Conservation (phyloP, 306 rosid genomes). For the Hylodesmum podocarpum region DNA sequence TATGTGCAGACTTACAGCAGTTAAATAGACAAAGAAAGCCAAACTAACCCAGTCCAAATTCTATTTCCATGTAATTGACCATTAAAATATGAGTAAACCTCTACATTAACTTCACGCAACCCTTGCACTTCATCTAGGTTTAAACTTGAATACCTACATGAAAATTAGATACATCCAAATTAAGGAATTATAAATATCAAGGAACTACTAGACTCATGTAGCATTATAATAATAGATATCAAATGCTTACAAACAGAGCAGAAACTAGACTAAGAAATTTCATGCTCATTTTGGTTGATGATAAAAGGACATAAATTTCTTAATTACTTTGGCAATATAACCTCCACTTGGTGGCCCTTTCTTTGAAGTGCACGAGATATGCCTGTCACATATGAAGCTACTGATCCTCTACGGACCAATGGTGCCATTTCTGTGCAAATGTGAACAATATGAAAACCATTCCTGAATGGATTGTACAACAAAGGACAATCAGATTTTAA, state of each 20-base stretch:
- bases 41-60: slow-evolving; percentile 85
- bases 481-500: slow-evolving; percentile 34
- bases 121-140: slow-evolving; percentile 74
- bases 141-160: slow-evolving; percentile 59
- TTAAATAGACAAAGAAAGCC: slow-evolving; percentile 6
- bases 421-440: slow-evolving; percentile 93
- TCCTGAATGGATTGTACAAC: slow-evolving; percentile 57
- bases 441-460: slow-evolving; percentile 71
- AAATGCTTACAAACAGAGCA: background rate
- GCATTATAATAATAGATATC: background rate
- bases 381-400: slow-evolving; percentile 85
- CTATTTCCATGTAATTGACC: slow-evolving; percentile 82
- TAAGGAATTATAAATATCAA: slow-evolving; percentile 27
- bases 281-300: background rate
- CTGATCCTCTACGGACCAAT: slow-evolving; percentile 64
- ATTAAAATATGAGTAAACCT: slow-evolving; percentile 70
- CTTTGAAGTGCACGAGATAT: slow-evolving; percentile 83
- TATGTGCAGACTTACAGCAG: background rate
- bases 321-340: slow-evolving; percentile 86
- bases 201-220: background rate
- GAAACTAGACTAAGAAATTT: slow-evolving; percentile 23
- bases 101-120: slow-evolving; percentile 56
- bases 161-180: slow-evolving; percentile 28
- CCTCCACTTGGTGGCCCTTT: slow-evolving; percentile 89
- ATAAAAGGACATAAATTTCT: slow-evolving; percentile 14